Conservation (phyloP, 2,329 filamentous ascomycete species). For the Coniella vitis region DNA sequence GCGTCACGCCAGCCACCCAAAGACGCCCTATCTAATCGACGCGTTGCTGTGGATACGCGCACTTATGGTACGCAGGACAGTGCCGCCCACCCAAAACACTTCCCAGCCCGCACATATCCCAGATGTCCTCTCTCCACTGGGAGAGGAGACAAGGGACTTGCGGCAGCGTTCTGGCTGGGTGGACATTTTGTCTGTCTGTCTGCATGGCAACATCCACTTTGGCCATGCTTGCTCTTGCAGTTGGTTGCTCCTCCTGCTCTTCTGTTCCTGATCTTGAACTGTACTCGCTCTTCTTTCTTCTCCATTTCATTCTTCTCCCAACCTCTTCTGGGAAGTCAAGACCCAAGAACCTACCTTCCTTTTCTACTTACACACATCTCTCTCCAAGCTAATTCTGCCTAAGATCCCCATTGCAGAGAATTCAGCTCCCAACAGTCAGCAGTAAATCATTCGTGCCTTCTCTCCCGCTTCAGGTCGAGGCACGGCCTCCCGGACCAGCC, state of each 20-base stretch:
- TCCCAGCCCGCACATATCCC: not conserved
- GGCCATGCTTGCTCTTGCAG: not conserved
- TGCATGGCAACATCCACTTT: not conserved
- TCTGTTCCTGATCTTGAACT: not conserved
- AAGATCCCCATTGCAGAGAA: too few species aligned
- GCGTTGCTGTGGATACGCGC: constrained; percentile 12
- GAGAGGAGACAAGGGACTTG: too few species aligned
- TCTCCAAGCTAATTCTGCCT: too few species aligned
- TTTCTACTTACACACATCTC: too few species aligned
- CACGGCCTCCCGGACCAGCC: not conserved
- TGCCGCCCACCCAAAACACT: too few species aligned
- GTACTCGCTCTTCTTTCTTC: not conserved
- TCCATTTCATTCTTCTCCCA: not conserved
- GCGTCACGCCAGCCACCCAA: constrained; percentile 9
- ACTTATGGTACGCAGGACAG: not conserved
- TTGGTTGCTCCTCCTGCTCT: not conserved
- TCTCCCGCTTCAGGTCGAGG: not conserved
- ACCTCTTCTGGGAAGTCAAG: not conserved
- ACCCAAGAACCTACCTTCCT: too few species aligned
- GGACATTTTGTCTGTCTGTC: too few species aligned
- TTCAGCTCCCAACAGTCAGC: too few species aligned
- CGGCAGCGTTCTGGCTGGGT: too few species aligned
- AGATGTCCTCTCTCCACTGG: too few species aligned
- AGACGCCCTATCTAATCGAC: not conserved
- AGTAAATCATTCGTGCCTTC: too few species aligned